phyloP scores from a whole-genome alignment of 164 flowering plant genomes.

The Paratinospora sagittata region DNA sequence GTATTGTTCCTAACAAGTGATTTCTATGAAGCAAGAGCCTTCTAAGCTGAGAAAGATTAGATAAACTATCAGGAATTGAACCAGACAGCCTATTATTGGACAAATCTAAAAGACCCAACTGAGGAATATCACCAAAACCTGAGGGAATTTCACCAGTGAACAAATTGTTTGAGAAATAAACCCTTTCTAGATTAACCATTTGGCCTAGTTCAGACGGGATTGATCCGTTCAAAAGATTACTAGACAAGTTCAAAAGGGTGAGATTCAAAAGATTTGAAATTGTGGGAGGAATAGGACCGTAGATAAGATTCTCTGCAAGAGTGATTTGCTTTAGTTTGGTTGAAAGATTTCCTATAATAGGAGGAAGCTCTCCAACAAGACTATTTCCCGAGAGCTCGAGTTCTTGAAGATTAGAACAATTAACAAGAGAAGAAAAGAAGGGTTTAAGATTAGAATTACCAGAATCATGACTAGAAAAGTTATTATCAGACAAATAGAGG shows the following conservation, averaged over 20 bases:
- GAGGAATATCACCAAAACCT: slow-evolving; percentile 53
- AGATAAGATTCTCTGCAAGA: slow-evolving; percentile 61
- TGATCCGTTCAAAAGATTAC: slow-evolving; percentile 65
- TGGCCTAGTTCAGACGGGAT: slow-evolving; percentile 53
- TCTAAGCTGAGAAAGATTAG: slow-evolving; percentile 68
- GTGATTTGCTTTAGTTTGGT: slow-evolving; percentile 51
- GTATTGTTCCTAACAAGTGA: slow-evolving; percentile 65
- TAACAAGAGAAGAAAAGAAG: slow-evolving; percentile 56
- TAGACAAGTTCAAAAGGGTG: slow-evolving; percentile 71
- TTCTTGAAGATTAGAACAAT: slow-evolving; percentile 62
- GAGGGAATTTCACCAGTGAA: slow-evolving; percentile 69
- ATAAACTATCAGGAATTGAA: slow-evolving; percentile 66
- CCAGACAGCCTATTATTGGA: slow-evolving; percentile 74
- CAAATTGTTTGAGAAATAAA: slow-evolving; percentile 58
- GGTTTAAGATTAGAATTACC: slow-evolving; percentile 59
- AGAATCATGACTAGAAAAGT: slow-evolving; percentile 46
- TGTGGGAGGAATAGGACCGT: slow-evolving; percentile 69
- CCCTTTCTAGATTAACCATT: slow-evolving; percentile 58
- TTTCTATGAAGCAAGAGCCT: slow-evolving; percentile 61
- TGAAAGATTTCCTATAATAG: slow-evolving; percentile 60
- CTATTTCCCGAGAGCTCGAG: slow-evolving; percentile 72
- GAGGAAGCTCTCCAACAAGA: slow-evolving; percentile 66
- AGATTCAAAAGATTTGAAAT: slow-evolving; percentile 70
- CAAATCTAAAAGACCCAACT: slow-evolving; percentile 77
- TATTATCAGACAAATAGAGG: slow-evolving; percentile 68